Evolutionary conservation across 495 filamentous ascomycete species (phyloP).

Genomic region (Aspergillus steynii): DNA sequence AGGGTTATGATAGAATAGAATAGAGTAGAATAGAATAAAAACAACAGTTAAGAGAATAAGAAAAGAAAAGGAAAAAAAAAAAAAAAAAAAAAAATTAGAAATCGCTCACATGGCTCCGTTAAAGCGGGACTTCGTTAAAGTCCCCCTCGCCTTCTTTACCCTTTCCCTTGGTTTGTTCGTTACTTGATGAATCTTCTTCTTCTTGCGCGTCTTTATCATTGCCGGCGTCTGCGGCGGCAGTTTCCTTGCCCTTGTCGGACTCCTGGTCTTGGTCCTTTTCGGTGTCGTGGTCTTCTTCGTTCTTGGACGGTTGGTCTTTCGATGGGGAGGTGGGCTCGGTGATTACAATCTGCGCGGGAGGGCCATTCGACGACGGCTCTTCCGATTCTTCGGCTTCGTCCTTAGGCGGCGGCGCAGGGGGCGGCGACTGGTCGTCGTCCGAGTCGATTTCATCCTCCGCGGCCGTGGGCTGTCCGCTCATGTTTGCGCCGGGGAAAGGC

Average conservation of each 20-base stretch:
- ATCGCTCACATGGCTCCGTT: constrained; percentile 16
- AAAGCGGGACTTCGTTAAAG: constrained; percentile 46
- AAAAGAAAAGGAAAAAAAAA: constrained; percentile 7
- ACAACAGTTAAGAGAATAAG: not conserved
- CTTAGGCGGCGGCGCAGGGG: constrained; percentile 42
- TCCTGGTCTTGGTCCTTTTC: constrained; percentile 14
- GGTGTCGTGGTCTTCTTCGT: constrained; percentile 27
- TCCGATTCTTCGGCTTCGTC: constrained; percentile 24
- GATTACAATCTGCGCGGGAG: constrained; percentile 26
- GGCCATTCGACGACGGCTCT: constrained; percentile 17
- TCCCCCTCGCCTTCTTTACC: constrained; percentile 39
- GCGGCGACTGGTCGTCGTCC: constrained; percentile 27
- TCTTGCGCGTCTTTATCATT: constrained; percentile 27
- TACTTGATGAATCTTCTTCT: constrained; percentile 22
- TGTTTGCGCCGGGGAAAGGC: constrained; percentile 44
- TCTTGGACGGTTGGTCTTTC: constrained; percentile 1
- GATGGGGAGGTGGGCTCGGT: constrained; percentile 9
- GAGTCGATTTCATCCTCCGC: constrained; percentile 31
- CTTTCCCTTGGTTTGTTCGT: constrained; percentile 28
- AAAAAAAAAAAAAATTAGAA: constrained; percentile 11
- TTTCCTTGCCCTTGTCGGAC: constrained; percentile 12
- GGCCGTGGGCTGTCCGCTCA: constrained; percentile 32
- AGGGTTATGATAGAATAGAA: not conserved
- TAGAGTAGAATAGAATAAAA: not conserved
- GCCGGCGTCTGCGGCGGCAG: constrained; percentile 15